Percentiles rank a stretch among this genome's conserved stretches.
Evolutionary conservation across 139 green algal genomes (phyloP).

Genomic region (Coelastrella sp.): DNA sequence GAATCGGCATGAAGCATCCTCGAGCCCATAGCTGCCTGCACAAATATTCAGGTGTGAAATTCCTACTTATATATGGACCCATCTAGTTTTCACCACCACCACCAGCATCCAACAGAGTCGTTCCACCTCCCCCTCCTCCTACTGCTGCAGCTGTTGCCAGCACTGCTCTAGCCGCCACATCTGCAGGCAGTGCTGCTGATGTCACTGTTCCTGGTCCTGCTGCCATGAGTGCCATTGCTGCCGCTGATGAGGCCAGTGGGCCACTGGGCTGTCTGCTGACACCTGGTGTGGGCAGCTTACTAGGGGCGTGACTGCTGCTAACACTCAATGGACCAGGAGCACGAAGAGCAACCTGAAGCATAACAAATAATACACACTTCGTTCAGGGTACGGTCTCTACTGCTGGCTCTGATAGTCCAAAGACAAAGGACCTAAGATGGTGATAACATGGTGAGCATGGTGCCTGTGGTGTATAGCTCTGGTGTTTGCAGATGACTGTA

Average conservation of each 20-base stretch:
- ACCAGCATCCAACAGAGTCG: no score
- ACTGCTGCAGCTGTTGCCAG: neutral
- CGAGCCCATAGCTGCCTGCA: no score
- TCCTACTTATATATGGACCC: no score
- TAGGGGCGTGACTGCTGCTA: neutral
- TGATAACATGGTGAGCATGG: no score
- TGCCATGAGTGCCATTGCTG: neutral
- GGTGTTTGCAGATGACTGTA: no score
- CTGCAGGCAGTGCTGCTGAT: slow-evolving; percentile 6
- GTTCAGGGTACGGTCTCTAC: neutral
- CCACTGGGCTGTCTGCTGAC: neutral
- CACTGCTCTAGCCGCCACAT: neutral
- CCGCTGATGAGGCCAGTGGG: neutral
- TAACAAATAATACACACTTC: neutral
- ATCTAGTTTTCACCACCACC: no score
- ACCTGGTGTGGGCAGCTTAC: slow-evolving; percentile 31
- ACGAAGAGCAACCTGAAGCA: slow-evolving; percentile 18
- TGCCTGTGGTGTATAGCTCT: no score
- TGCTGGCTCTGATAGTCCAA: neutral
- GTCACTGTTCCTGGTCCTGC: neutral
- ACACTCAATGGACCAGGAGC: neutral
- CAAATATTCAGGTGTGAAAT: no score
- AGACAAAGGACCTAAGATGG: neutral
- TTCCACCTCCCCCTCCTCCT: no score
- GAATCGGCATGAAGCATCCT: no score